phyloP scores from a whole-genome alignment of 2,329 filamentous ascomycete genomes.

The Venturiaceae sp. region DNA sequence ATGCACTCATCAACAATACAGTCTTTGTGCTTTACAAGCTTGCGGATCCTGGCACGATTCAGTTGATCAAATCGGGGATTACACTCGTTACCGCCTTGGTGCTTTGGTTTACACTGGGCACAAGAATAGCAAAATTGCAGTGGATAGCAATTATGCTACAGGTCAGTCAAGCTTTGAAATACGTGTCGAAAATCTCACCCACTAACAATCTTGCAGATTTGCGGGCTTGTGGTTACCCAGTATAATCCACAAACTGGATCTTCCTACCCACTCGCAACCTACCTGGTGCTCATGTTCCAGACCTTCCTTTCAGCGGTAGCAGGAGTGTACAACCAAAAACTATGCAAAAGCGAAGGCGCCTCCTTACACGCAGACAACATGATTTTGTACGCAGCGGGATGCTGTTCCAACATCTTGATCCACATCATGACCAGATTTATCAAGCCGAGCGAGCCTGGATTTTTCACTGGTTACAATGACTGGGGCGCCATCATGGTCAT shows the following conservation, averaged over 20 bases:
- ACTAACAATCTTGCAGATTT: conserved; percentile 13
- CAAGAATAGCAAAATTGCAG: conserved; percentile 19
- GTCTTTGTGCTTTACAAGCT: conserved; percentile 23
- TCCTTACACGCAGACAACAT: conserved; percentile 25
- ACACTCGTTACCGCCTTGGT: conserved; percentile 23
- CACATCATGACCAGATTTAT: conserved; percentile 21
- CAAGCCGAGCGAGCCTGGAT: conserved; percentile 19
- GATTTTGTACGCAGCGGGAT: conserved; percentile 21
- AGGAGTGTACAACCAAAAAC: conserved; percentile 25
- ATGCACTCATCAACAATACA: conserved; percentile 25
- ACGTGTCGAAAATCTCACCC: not conserved
- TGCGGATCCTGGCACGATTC: conserved; percentile 24
- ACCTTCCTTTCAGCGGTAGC: conserved; percentile 22
- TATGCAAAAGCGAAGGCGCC: conserved; percentile 21
- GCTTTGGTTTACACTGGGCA: conserved; percentile 18
- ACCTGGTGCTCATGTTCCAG: conserved; percentile 22
- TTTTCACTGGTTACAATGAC: conserved; percentile 12
- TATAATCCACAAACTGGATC: conserved; percentile 18
- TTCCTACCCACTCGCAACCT: conserved; percentile 20
- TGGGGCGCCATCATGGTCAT: conserved; percentile 22
- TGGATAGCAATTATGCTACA: conserved; percentile 24
- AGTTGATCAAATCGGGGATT: conserved; percentile 21
- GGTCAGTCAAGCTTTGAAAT: conserved; percentile 9
- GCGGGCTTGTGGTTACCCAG: conserved; percentile 21
- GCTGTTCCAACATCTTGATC: conserved; percentile 13